phyloP scores from a whole-genome alignment of 129 eudicot genomes.

The carrot (Daucus carota) region DNA sequence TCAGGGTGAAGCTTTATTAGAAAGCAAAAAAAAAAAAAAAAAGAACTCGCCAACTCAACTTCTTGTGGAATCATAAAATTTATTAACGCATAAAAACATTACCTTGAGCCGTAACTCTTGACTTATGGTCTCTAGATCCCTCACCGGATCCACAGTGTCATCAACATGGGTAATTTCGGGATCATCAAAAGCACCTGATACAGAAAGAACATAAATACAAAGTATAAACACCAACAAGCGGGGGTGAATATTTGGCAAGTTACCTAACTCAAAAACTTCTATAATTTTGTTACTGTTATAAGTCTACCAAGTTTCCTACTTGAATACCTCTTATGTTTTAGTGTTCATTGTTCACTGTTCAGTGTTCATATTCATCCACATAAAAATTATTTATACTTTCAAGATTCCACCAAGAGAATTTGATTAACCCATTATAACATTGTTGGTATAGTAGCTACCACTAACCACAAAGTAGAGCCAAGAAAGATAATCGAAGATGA shows the following conservation, averaged over 20 bases:
- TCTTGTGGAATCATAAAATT: neutral
- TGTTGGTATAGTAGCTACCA: neutral
- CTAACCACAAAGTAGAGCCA: neutral
- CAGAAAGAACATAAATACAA: neutral
- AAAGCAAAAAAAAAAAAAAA: too few relatives aligned
- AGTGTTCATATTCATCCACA: neutral
- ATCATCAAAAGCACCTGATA: conserved; percentile 93
- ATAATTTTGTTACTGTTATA: neutral
- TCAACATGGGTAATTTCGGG: conserved; percentile 96
- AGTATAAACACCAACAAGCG: neutral
- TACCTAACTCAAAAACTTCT: neutral
- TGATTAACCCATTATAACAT: neutral
- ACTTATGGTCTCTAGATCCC: conserved; percentile 82
- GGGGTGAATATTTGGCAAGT: neutral
- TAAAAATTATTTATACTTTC: neutral
- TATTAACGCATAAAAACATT: neutral
- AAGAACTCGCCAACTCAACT: neutral
- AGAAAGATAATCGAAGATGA: neutral
- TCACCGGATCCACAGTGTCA: conserved; percentile 89
- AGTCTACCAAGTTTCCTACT: neutral
- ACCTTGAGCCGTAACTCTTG: conserved; percentile 92
- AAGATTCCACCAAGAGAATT: neutral
- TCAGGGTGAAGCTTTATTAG: neutral
- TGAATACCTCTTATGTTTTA: neutral
- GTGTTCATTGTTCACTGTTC: neutral